Evolutionary conservation across 768 basidiomycete genomes (phyloP), one percentile per base, ranked within the genome.

Genomic region (Boletus speciosus): DNA sequence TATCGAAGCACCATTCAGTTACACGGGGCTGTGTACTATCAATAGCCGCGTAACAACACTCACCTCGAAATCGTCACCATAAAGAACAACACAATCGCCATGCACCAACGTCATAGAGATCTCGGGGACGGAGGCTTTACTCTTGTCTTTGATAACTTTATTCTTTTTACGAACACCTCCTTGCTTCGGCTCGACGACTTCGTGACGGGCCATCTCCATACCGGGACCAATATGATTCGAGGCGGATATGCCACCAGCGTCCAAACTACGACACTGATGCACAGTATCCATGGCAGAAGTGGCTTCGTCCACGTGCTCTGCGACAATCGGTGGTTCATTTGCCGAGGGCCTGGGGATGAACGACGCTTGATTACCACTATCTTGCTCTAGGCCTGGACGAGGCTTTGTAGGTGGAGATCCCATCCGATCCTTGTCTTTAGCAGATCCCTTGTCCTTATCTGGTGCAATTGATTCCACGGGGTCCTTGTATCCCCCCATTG

Each of bases 41-140:
- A 6, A 44, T n/a, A 3, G 25, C 14, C 32, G 47, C 15, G 36
- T 35, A n/a, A 47, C 64, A 29, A 29, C 3, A 71, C 56, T 72
- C 63, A 75, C 75, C 66, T 76, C 73, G 49, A 74, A 76, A 41
- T 71, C 72, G 48, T 72, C 75, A 10, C 76, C 75, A 3, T 8
- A 58, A 6, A 76, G 62, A 37, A 76, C 43, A 2, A 72, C 57
- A 47, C 68, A 62, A 61, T 77, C 75, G 0, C 76, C 74, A 51
- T 77, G 75, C 8, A 74, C 67, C 37, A 76, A 61, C 19, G 70
- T 74, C 49, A 74, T 36, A 16, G 67, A 61, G 21, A 70, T 62
- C 42, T 60, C 49, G 14, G 61, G 62, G 8, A 47, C 39, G 12
- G 55, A 39, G 15, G 53, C 21, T 56, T 63, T 60, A 45, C 2